Evolutionary conservation across 2,329 filamentous ascomycete species (phyloP).

Genomic region (Diaporthe caulivora): DNA sequence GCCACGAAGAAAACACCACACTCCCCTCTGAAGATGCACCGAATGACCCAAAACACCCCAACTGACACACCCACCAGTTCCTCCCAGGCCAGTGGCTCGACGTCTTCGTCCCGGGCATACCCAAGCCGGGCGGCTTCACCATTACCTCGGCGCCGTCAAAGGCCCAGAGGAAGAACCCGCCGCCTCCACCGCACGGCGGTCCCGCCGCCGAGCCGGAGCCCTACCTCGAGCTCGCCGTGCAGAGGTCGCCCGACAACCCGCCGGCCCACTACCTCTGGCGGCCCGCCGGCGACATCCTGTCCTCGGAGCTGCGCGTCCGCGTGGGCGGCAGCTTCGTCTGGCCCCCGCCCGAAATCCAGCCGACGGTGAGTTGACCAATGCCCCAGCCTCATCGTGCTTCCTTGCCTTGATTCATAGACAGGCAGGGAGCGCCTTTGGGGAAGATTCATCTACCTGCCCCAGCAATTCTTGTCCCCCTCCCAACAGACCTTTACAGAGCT

Average conservation of each 20-base stretch:
- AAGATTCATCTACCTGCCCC: too few species aligned
- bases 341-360: slow-evolving; percentile 70
- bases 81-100: slow-evolving; percentile 91
- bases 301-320: slow-evolving; percentile 72
- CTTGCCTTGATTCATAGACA: neutral
- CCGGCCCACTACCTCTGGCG: slow-evolving; percentile 84
- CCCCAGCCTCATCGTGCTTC: slow-evolving; percentile 41
- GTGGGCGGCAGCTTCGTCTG: slow-evolving; percentile 87
- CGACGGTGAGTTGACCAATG: slow-evolving; percentile 21
- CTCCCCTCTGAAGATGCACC: too few species aligned
- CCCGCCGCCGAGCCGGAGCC: slow-evolving; percentile 40
- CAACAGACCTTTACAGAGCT: too few species aligned
- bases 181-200: neutral
- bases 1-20: too few species aligned
- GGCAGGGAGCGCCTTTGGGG: too few species aligned
- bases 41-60: too few species aligned
- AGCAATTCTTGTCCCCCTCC: too few species aligned
- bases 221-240: slow-evolving; percentile 84
- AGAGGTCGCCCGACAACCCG: slow-evolving; percentile 77
- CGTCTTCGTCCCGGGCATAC: slow-evolving; percentile 77
- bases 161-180: slow-evolving; percentile 47
- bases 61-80: slow-evolving; percentile 65
- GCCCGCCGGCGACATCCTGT: slow-evolving; percentile 65
- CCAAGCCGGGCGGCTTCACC: slow-evolving; percentile 86
- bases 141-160: slow-evolving; percentile 81